These are phyloP conservation scores for Astrephomene gubernaculifera DNA, from an alignment of 139 green algal species.

Conservation along the genomic window DNA sequence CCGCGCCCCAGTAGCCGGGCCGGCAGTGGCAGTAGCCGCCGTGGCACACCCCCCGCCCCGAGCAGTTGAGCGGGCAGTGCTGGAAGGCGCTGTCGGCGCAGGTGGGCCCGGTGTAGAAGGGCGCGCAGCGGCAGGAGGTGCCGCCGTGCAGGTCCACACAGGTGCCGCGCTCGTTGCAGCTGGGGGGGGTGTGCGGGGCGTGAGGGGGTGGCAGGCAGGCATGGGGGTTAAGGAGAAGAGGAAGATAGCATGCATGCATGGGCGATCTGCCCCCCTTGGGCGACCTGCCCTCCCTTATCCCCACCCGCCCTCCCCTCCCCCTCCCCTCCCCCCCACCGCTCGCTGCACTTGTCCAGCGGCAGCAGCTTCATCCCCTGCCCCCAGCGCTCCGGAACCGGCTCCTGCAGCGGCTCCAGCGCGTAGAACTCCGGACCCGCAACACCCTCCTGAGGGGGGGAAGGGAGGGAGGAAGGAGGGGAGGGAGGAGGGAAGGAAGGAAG, in stretches of 20 bases:
- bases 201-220: no score
- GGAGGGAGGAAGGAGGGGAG: neutral
- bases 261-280: neutral
- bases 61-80: constrained; percentile 5
- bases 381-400: neutral
- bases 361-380: neutral
- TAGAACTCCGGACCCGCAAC: neutral
- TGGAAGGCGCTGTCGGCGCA: neutral
- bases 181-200: neutral
- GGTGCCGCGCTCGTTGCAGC: constrained; percentile 1
- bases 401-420: neutral
- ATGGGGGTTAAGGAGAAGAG: neutral
- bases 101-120: neutral
- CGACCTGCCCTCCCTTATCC: neutral
- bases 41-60: constrained; percentile 3
- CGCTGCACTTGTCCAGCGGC: neutral
- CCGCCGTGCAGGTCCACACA: neutral
- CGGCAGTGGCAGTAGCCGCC: constrained; percentile 52
- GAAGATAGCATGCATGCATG: neutral
- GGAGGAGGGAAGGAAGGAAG: neutral
- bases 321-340: neutral
- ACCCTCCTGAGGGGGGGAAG: neutral
- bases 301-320: neutral
- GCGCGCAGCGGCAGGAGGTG: neutral
- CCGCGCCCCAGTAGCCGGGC: constrained; percentile 42